Percentiles rank a stretch among this genome's conserved stretches.
Evolutionary conservation across 768 basidiomycete species (phyloP).

Genomic region (Mycena floridula): DNA sequence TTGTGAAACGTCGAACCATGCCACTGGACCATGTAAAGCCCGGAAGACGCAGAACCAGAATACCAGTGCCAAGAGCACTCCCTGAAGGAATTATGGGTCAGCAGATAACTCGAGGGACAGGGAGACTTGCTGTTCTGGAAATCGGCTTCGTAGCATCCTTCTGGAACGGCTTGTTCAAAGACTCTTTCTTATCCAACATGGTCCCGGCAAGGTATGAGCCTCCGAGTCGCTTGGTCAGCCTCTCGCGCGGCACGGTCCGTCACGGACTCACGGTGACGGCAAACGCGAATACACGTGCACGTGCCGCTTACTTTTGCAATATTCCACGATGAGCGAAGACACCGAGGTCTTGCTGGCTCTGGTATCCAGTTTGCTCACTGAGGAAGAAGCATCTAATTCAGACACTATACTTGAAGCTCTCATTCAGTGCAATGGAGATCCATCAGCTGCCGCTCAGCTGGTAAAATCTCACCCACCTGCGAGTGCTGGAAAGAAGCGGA

Average conservation of each 20-base stretch:
- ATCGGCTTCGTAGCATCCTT: too few species aligned
- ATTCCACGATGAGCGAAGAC: slow-evolving; percentile 30
- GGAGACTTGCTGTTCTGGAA: too few species aligned
- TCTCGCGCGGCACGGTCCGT: too few species aligned
- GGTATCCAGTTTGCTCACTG: slow-evolving; percentile 51
- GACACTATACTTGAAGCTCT: slow-evolving; percentile 57
- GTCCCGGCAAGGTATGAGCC: too few species aligned
- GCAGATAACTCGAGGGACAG: too few species aligned
- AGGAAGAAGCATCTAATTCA: slow-evolving; percentile 25
- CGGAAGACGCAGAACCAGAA: not conserved
- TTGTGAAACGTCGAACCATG: not conserved
- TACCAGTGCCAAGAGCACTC: not conserved
- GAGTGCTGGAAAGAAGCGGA: not conserved
- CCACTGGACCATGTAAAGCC: not conserved
- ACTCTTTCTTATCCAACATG: too few species aligned
- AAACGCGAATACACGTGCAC: too few species aligned
- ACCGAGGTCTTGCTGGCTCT: slow-evolving; percentile 67
- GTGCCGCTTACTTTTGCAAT: too few species aligned
- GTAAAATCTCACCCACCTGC: slow-evolving; percentile 19
- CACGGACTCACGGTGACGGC: too few species aligned
- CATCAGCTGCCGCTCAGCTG: slow-evolving; percentile 38
- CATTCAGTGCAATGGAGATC: slow-evolving; percentile 49
- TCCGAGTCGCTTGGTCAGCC: too few species aligned
- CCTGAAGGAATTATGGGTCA: too few species aligned
- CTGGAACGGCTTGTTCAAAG: too few species aligned